These are phyloP conservation scores for Colletotrichum sp. DNA, from an alignment of 2,329 filamentous ascomycete species.

Conservation along the genomic window DNA sequence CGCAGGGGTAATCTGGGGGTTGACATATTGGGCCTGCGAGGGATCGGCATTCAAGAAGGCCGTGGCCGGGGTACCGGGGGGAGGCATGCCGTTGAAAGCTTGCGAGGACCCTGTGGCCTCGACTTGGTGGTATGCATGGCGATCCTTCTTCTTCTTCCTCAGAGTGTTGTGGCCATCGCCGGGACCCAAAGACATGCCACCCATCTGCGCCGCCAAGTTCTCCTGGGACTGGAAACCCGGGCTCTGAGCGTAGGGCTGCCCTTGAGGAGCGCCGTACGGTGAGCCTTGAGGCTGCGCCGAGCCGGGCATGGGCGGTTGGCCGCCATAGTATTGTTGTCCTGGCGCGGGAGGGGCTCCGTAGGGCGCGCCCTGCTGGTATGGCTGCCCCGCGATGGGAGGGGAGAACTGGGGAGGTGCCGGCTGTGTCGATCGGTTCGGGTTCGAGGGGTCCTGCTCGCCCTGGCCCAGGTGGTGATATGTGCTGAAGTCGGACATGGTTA, in stretches of 20 bases:
- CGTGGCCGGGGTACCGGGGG: conserved; percentile 54
- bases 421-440: conserved; percentile 56
- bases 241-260: conserved; percentile 32
- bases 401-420: conserved; percentile 61
- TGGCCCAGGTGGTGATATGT: conserved; percentile 64
- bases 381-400: conserved; percentile 57
- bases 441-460: conserved; percentile 60
- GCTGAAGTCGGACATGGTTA: conserved; percentile 59
- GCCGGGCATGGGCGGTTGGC: conserved; percentile 32
- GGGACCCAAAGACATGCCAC: conserved; percentile 70
- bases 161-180: conserved; percentile 52
- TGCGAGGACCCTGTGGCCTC: conserved; percentile 74
- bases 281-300: conserved; percentile 35
- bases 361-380: conserved; percentile 52
- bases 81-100: conserved; percentile 72
- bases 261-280: conserved; percentile 31
- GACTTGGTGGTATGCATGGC: conserved; percentile 89
- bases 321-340: conserved; percentile 45
- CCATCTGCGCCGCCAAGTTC: conserved; percentile 75
- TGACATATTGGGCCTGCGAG: conserved; percentile 46
- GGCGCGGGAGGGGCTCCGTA: conserved; percentile 44
- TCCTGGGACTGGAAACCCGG: conserved; percentile 45
- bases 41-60: conserved; percentile 41
- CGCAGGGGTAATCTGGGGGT: conserved; percentile 47
- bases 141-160: conserved; percentile 89